These are phyloP conservation scores for Amanita fuliginea DNA, from an alignment of 768 basidiomycete genomes.

Conservation along the genomic window DNA sequence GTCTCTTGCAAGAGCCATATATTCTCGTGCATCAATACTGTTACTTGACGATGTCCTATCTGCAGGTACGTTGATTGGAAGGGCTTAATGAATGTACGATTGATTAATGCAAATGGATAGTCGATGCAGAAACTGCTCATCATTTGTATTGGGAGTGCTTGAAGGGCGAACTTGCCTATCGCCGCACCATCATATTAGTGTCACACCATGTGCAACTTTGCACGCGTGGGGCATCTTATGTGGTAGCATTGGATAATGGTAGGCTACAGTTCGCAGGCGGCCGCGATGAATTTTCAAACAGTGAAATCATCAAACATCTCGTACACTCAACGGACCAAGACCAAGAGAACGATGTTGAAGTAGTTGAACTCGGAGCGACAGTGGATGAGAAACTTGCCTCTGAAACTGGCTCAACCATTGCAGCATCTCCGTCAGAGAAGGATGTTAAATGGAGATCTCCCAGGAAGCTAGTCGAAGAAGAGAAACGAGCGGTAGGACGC, in stretches of 20 bases:
- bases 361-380: neutral
- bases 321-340: conserved; percentile 36
- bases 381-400: conserved; percentile 1
- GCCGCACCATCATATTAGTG: conserved; percentile 82
- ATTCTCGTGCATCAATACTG: conserved; percentile 75
- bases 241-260: conserved; percentile 79
- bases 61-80: conserved; percentile 24
- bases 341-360: conserved; percentile 25
- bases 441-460: conserved; percentile 32
- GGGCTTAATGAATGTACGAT: neutral
- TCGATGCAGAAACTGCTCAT: conserved; percentile 89
- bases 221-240: conserved; percentile 64
- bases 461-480: conserved; percentile 72
- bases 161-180: conserved; percentile 69
- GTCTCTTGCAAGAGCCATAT: conserved; percentile 64
- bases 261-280: conserved; percentile 68
- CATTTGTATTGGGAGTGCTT: conserved; percentile 81
- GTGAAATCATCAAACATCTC: conserved; percentile 48
- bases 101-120: conserved; percentile 20
- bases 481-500: conserved; percentile 52
- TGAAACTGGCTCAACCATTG: conserved; percentile 37
- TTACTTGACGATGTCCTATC: conserved; percentile 77
- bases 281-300: conserved; percentile 47
- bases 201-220: conserved; percentile 93
- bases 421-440: conserved; percentile 17